Evolutionary conservation across 331 rosid genomes (phyloP).

Genomic region (Pyrus hybrid): DNA sequence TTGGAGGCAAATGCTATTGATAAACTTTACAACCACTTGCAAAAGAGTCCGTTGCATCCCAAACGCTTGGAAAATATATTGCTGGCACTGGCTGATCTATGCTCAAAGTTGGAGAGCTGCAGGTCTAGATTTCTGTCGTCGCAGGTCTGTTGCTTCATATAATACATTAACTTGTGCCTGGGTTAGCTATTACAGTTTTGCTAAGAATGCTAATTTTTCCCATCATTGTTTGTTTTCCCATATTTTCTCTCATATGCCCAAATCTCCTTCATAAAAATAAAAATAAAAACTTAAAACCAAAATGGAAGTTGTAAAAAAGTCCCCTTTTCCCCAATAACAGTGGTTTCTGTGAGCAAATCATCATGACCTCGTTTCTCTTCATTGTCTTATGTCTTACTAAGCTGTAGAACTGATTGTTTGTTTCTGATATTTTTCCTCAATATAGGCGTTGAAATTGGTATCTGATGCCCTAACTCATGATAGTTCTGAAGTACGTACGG

Average conservation of each 20-base stretch:
- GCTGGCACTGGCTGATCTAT: conserved; percentile 63
- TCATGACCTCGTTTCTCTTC: background rate
- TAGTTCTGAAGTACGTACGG: conserved; percentile 46
- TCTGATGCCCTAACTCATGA: conserved; percentile 55
- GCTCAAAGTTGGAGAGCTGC: conserved; percentile 86
- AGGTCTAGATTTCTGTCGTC: conserved; percentile 58
- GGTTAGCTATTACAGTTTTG: background rate
- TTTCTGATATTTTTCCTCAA: conserved; percentile 13
- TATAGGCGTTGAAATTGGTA: conserved; percentile 46
- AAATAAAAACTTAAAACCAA: background rate
- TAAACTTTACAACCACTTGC: conserved; percentile 57
- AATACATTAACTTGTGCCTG: background rate
- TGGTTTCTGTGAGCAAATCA: background rate
- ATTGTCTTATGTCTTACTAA: background rate
- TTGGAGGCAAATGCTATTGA: conserved; percentile 82
- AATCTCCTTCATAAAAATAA: background rate
- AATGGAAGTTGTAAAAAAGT: background rate
- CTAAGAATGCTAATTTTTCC: background rate
- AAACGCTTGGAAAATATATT: conserved; percentile 63
- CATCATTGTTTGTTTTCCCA: background rate
- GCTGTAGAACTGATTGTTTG: background rate
- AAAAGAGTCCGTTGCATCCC: conserved; percentile 31
- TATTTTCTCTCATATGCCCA: background rate
- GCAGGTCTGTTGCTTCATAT: conserved; percentile 49
- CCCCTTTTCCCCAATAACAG: background rate